phyloP scores from a whole-genome alignment of 257 asterid genomes.

The Solanum chmielewskii region DNA sequence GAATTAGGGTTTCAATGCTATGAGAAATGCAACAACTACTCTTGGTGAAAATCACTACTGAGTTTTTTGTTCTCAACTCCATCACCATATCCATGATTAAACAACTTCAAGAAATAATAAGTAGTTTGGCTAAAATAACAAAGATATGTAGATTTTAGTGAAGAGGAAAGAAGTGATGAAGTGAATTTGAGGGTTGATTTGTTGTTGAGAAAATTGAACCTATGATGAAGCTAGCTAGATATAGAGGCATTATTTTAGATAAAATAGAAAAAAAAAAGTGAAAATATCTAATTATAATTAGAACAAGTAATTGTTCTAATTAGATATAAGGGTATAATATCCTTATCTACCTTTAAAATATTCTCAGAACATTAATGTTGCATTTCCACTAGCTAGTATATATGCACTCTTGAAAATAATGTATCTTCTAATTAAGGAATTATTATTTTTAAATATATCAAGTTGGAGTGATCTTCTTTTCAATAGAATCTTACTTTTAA shows the following conservation, averaged over 20 bases:
- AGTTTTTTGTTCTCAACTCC: not conserved
- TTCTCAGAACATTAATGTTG: not conserved
- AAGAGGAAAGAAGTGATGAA: not conserved
- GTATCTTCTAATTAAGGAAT: not conserved
- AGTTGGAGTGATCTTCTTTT: not conserved
- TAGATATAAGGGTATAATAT: not conserved
- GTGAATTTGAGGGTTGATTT: not conserved
- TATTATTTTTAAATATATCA: not conserved
- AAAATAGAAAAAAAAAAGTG: not conserved
- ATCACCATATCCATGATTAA: not conserved
- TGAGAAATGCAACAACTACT: not conserved
- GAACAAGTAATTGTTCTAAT: not conserved
- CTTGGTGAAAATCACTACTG: not conserved
- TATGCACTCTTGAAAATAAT: not conserved
- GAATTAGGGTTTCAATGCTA: not conserved
- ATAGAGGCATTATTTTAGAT: not conserved
- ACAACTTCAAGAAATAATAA: not conserved
- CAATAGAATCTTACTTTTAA: not conserved
- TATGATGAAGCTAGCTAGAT: not conserved
- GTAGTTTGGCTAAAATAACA: not conserved
- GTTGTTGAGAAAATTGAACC: not conserved
- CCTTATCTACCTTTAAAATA: not conserved
- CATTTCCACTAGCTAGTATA: not conserved
- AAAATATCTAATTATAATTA: not conserved
- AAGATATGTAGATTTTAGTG: not conserved